Conservation (phyloP, 2,329 filamentous ascomycete species). For the Cladosporium velox region DNA sequence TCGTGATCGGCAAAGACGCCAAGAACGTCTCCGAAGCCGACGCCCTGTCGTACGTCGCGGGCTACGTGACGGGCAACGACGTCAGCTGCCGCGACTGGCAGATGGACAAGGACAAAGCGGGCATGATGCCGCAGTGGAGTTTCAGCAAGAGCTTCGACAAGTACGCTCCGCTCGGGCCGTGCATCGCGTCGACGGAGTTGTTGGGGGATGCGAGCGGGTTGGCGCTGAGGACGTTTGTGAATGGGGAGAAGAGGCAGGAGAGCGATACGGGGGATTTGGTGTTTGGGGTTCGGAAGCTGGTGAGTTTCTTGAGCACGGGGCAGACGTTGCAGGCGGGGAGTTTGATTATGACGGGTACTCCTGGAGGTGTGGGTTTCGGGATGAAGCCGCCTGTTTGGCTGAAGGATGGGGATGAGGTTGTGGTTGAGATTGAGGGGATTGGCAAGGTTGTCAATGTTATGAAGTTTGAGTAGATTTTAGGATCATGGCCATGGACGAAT, state of each 20-base stretch:
- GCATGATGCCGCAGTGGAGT: conserved; percentile 58
- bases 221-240: conserved; percentile 50
- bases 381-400: conserved; percentile 37
- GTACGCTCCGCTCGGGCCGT: conserved; percentile 57
- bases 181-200: conserved; percentile 47
- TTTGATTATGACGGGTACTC: conserved; percentile 55
- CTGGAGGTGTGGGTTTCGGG: conserved; percentile 40
- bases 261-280: conserved; percentile 46
- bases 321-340: conserved; percentile 51
- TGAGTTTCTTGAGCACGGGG: conserved; percentile 38
- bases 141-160: conserved; percentile 63
- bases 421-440: conserved; percentile 38
- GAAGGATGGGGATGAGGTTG: conserved; percentile 39
- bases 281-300: conserved; percentile 45
- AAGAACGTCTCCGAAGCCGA: conserved; percentile 63
- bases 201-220: conserved; percentile 49
- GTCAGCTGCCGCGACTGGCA: conserved; percentile 74
- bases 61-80: conserved; percentile 76
- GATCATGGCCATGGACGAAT: background rate
- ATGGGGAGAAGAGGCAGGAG: conserved; percentile 52
- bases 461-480: conserved; percentile 34
- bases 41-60: conserved; percentile 72
- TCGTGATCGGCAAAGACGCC: conserved; percentile 69
- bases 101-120: conserved; percentile 43
- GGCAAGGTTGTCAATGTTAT: conserved; percentile 38